Percentiles rank a stretch among this genome's conserved stretches.
Evolutionary conservation across 345 rosid species (phyloP).

Genomic region (Dipteronia dyeriana): DNA sequence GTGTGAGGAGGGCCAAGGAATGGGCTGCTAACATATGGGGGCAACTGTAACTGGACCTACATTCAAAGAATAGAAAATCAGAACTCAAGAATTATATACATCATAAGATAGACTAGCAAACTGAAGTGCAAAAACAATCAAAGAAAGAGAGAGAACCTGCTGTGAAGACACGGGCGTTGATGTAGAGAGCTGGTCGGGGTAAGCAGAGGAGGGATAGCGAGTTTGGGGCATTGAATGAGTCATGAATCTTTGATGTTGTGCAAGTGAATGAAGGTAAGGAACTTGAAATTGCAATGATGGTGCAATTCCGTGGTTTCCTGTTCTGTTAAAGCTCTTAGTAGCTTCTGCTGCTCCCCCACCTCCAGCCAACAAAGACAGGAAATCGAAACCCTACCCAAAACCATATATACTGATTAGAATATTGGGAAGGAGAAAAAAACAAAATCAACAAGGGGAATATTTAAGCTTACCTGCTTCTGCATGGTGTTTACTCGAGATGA

Average conservation of each 20-base stretch:
- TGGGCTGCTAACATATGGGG: slow-evolving; percentile 40
- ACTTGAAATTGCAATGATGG: slow-evolving; percentile 34
- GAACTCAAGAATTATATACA: background rate
- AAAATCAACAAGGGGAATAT: slow-evolving; percentile 19
- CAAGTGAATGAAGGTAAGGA: slow-evolving; percentile 37
- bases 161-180: slow-evolving; percentile 33
- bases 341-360: slow-evolving; percentile 25
- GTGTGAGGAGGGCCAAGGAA: slow-evolving; percentile 29
- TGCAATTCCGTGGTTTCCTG: slow-evolving; percentile 31
- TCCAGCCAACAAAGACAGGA: slow-evolving; percentile 60
- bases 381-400: slow-evolving; percentile 55
- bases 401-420: slow-evolving; percentile 20
- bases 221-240: slow-evolving; percentile 34
- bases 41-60: slow-evolving; percentile 50
- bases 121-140: background rate
- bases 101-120: background rate
- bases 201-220: slow-evolving; percentile 33
- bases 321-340: slow-evolving; percentile 21
- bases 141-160: slow-evolving; percentile 48
- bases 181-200: slow-evolving; percentile 46
- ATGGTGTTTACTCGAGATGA: slow-evolving; percentile 28
- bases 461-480: slow-evolving; percentile 48
- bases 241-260: slow-evolving; percentile 37
- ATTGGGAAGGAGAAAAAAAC: slow-evolving; percentile 1
- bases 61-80: slow-evolving; percentile 4